These are phyloP conservation scores for Fusarium robinianum DNA, from an alignment of 2,329 filamentous ascomycete genomes.

Conservation along the genomic window DNA sequence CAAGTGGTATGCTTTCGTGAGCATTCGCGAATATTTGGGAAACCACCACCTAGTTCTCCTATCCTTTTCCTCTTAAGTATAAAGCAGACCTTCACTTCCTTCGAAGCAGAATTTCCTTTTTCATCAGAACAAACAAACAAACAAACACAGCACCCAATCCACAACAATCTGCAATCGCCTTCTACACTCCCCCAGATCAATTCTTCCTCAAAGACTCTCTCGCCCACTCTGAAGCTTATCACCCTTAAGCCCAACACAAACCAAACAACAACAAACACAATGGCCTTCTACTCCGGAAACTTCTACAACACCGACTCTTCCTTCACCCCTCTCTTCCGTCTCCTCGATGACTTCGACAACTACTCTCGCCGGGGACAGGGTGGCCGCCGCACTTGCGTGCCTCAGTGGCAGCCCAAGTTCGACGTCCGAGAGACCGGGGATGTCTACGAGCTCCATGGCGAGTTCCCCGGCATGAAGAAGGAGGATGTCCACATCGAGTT, in stretches of 20 bases:
- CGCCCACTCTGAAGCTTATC: conserved; percentile 21
- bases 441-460: conserved; percentile 77
- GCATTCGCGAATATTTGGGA: conserved; percentile 26
- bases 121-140: conserved; percentile 39
- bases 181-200: conserved; percentile 34
- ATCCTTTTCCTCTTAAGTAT: conserved; percentile 33
- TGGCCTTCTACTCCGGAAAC: conserved; percentile 64
- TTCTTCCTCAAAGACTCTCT: conserved; percentile 32
- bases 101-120: conserved; percentile 17
- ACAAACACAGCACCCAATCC: conserved; percentile 26
- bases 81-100: conserved; percentile 34
- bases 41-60: conserved; percentile 13
- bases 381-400: conserved; percentile 41
- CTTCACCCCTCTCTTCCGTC: conserved; percentile 65
- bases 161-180: conserved; percentile 7
- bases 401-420: conserved; percentile 75
- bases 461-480: conserved; percentile 76
- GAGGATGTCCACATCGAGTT: conserved; percentile 79
- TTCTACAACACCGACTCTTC: conserved; percentile 55
- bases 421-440: conserved; percentile 73
- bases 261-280: conserved; percentile 50
- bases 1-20: conserved; percentile 23
- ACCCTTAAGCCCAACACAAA: conserved; percentile 21
- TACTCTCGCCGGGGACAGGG: conserved; percentile 50
- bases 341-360: conserved; percentile 66